Conservation (phyloP, 164 flowering plant genomes). For the Pachysandra terminalis region DNA sequence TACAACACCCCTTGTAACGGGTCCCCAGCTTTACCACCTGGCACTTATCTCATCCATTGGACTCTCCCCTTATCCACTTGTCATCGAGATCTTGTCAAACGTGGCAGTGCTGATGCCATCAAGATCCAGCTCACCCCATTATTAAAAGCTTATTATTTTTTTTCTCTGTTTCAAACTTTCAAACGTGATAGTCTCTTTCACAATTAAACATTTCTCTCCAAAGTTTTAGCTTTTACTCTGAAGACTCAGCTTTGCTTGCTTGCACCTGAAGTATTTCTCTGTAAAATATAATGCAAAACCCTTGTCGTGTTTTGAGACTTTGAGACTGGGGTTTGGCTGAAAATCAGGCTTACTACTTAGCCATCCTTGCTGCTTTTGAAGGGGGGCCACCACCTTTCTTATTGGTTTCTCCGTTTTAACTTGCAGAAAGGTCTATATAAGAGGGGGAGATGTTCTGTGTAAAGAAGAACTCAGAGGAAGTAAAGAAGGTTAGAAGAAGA, state of each 20-base stretch:
- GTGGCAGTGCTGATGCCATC: not conserved
- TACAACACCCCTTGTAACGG: not conserved
- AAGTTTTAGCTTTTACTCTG: too few species aligned
- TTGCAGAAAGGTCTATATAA: constrained; percentile 31
- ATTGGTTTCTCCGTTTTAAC: constrained; percentile 18
- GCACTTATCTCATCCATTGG: too few species aligned
- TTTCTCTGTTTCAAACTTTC: too few species aligned
- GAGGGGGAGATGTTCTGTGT: constrained; percentile 22
- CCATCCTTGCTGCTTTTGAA: constrained; percentile 5
- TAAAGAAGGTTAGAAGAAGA: constrained; percentile 9
- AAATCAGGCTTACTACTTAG: not conserved
- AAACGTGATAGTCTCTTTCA: too few species aligned
- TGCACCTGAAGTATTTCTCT: constrained; percentile 12
- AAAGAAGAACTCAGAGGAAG: constrained; percentile 16
- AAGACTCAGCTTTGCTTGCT: constrained; percentile 19
- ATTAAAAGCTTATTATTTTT: not conserved
- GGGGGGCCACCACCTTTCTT: constrained; percentile 25
- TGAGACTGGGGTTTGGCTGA: not conserved
- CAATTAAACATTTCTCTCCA: too few species aligned
- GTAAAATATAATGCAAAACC: too few species aligned
- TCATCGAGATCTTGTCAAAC: not conserved
- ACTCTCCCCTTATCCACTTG: too few species aligned
- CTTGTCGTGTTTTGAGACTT: too few species aligned
- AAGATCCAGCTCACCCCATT: not conserved
- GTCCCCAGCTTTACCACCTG: too few species aligned